A percentile compares a stretch with the other conserved stretches of the same genome.
phyloP scores from a whole-genome alignment of 2,329 filamentous ascomycete genomes.

The Botrytis porri region DNA sequence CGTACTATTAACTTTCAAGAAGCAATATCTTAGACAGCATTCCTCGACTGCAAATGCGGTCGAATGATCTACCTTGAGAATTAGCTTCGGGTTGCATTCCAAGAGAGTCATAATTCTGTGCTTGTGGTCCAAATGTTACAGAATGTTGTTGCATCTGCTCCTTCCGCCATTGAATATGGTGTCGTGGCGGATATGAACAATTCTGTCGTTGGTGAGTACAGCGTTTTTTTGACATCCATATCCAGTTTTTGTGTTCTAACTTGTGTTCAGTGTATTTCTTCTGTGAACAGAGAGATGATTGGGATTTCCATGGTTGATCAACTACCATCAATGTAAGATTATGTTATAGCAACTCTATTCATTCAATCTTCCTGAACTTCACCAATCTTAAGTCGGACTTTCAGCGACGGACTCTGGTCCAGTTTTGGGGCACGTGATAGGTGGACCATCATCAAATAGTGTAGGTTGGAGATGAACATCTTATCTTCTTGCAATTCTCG shows the following conservation, averaged over 20 bases:
- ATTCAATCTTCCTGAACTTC: too few relatives aligned
- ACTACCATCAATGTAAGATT: too few relatives aligned
- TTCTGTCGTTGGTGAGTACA: conserved; percentile 40
- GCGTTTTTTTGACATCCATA: too few relatives aligned
- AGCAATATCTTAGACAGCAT: neutral
- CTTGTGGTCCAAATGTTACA: conserved; percentile 55
- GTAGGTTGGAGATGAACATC: conserved; percentile 1
- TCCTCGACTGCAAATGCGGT: neutral
- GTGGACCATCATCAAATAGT: neutral
- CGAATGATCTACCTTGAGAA: neutral
- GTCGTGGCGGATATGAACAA: conserved; percentile 68
- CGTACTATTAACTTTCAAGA: neutral
- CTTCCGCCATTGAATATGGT: conserved; percentile 57
- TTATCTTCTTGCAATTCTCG: neutral
- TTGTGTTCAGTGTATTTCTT: too few relatives aligned
- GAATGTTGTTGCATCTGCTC: conserved; percentile 57
- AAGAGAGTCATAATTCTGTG: conserved; percentile 47
- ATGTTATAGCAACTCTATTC: too few relatives aligned
- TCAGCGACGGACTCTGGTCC: neutral
- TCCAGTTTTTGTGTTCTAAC: too few relatives aligned
- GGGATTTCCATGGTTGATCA: too few relatives aligned
- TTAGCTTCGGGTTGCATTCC: conserved; percentile 43
- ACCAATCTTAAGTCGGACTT: conserved; percentile 36
- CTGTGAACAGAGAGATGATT: too few relatives aligned
- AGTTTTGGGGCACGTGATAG: neutral